Evolutionary conservation across 202 grass and related monocot species (phyloP), one percentile per base, ranked within the genome.

Genomic region (Schoenoplectus triqueter): DNA sequence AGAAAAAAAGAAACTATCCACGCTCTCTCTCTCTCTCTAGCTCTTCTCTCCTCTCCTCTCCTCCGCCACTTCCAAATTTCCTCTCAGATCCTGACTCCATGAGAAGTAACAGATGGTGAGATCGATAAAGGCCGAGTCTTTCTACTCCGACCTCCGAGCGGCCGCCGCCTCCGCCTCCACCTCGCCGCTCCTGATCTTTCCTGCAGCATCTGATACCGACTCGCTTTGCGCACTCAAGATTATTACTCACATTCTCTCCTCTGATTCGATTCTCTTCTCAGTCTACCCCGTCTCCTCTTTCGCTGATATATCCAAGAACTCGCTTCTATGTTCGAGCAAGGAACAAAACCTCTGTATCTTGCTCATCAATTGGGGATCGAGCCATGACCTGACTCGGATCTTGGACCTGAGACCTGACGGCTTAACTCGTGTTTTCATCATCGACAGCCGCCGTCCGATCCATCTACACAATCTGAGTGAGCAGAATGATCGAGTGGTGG

Each of bases 331-430:
- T 60, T 39, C 81, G 0, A 52, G 64, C 1, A 81, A 78, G 2
- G 50, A 77, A 49, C 71, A 89, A 41, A 68, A 84, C 19, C 79
- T 93, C 56, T 95, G 86, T 84, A 4, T 93, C 4, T 69, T 98
- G 39, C 89, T 95, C 71, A 60, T 98, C 69, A 98, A 98, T 73
- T 98, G 92, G 95, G 95, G 95, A 85, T 90, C 92, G 18, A 87
- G 87, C 61, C 83, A 90, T 5, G 92, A 98, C 72, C 88, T 98
- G 41, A 78, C 86, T 4, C 66, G 48, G 7, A 10, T 98, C 39
- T 86, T 95, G 13, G 83, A 80, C 21, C 73, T 87, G 41, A 82
- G 85, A 49, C 73, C 86, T 0, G 66, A 83, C 14, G 69, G 39
- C 44, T 60, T 69, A 41, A 84, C 85, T 22, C 63, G 65, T 13